Base-by-base conservation (phyloP, 2,329 filamentous ascomycete species). In the Colletotrichum gigasporum region DNA sequence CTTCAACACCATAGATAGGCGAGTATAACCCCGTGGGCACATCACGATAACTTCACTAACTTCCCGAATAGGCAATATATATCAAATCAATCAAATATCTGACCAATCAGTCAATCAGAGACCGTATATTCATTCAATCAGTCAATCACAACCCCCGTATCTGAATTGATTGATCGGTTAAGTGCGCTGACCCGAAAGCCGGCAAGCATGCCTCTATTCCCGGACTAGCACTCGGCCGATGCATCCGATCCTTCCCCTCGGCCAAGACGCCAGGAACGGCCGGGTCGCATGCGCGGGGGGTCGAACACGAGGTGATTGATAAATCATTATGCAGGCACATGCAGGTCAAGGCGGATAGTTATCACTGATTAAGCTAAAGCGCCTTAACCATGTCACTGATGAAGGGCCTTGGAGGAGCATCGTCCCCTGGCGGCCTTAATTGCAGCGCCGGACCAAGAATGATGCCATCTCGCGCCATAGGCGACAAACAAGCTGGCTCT, bases 221-320 rank as follows among this genome's bases (percentile, higher is more conserved):
- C 30, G 37, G 45, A 51, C 16, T 11, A 51, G 53, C 7, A 37
- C n/a, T 58, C 22, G 22, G 44, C 60, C 53, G 53, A 44, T 51
- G 44, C 53, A 58, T 14, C 35, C 44, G 20, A 30, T 26, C 26
- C 32, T 8, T 41, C 5, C 18, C 8, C 24, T 12, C 22, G 3
- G 44, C 44, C 59, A 57, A 63, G 53, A 16, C 45, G 16, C 14
- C 14, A 34, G 5, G 14, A 9, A 37, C 35, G 12, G 5, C 4
- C 24, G 9, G 20, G 18, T 35, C 8, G 37, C 44, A 45, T 30
- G 53, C n/a, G 52, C 12, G 37, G 0, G n/a, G n/a, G n/a, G 10
- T 9, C 37, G 44, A 51, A 63, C 53, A 63, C 28, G 53, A 58
- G 44, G 44, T 63, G 59, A 58, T 14, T 22, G 18, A 20, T 9